Percentiles rank a stretch among this genome's conserved stretches.
phyloP scores from a whole-genome alignment of 371 early-diverging fungal species.

The Entomophthora muscae region DNA sequence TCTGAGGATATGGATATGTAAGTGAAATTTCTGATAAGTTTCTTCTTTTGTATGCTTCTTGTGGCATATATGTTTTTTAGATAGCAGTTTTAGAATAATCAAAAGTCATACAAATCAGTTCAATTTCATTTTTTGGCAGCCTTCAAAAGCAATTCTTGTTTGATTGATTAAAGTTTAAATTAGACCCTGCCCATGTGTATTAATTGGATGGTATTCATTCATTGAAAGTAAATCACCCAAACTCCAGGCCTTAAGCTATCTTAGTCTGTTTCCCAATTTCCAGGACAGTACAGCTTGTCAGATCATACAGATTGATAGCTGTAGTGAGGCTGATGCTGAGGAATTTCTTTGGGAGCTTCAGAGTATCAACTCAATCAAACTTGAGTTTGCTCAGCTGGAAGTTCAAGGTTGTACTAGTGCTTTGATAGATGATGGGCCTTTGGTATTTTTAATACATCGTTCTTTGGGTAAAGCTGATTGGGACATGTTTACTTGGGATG shows the following conservation, averaged over 20 bases:
- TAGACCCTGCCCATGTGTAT: not conserved
- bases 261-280: not conserved
- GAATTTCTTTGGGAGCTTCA: not conserved
- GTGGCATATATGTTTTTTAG: not conserved
- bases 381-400: not conserved
- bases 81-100: not conserved
- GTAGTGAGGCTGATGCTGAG: not conserved
- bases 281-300: not conserved
- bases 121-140: not conserved
- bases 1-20: not conserved
- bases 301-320: not conserved
- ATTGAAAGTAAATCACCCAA: not conserved
- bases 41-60: too few relatives aligned
- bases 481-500: not conserved
- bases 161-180: not conserved
- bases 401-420: not conserved
- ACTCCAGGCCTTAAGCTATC: not conserved
- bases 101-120: not conserved
- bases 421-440: not conserved
- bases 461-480: not conserved
- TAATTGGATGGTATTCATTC: not conserved
- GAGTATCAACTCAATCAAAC: not conserved
- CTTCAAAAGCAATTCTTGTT: not conserved
- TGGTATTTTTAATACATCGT: not conserved
- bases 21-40: too few relatives aligned